phyloP scores from a whole-genome alignment of 169 alveolate genomes.

The Plasmodium malariae region DNA sequence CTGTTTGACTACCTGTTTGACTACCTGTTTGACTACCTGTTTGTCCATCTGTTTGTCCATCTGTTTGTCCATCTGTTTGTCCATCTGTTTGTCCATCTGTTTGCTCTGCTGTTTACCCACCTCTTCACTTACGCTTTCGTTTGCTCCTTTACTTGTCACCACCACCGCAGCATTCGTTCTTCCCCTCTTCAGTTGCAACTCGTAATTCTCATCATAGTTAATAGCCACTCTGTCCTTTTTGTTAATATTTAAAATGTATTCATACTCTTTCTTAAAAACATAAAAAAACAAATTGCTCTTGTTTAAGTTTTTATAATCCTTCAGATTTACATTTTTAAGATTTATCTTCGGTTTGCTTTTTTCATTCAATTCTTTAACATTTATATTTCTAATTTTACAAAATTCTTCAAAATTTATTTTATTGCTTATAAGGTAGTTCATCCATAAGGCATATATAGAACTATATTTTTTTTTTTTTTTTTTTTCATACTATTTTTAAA shows the following conservation, averaged over 20 bases:
- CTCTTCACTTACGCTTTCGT: background rate
- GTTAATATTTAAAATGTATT: background rate
- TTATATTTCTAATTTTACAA: constrained; percentile 22
- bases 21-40: no score
- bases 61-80: background rate
- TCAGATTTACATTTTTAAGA: constrained; percentile 4
- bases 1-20: no score
- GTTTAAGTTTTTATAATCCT: constrained; percentile 12
- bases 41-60: background rate
- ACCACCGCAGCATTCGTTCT: background rate
- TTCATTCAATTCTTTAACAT: constrained; percentile 15
- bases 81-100: background rate
- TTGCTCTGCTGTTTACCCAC: background rate
- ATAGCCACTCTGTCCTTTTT: no score
- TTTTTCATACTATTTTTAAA: constrained; percentile 33
- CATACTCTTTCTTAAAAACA: constrained; percentile 47
- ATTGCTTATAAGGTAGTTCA: constrained; percentile 20
- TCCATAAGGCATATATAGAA: constrained; percentile 28
- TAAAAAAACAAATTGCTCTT: constrained; percentile 9
- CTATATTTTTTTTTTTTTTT: constrained; percentile 59
- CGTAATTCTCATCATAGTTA: no score
- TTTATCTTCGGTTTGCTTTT: background rate
- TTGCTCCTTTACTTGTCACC: background rate
- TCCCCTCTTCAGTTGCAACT: no score
- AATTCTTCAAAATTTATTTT: constrained; percentile 8